Evolutionary conservation across 371 early-diverging fungal species (phyloP).

Genomic region (Mucor plumbeus): DNA sequence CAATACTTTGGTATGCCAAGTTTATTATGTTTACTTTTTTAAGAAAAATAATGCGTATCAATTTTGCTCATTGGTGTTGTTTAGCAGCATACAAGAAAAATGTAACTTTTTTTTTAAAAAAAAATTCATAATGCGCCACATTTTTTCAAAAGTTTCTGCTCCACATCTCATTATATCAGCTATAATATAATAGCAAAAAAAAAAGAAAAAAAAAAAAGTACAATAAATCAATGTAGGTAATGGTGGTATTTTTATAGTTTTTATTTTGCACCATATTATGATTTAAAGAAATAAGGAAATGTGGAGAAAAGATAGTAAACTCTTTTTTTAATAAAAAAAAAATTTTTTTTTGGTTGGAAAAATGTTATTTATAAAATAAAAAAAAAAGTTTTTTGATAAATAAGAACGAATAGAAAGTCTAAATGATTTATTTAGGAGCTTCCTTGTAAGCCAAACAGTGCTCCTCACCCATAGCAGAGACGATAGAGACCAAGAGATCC

Average conservation of each 20-base stretch:
- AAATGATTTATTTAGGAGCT: conserved; percentile 37
- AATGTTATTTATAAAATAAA: conserved; percentile 7
- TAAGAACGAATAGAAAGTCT: not conserved
- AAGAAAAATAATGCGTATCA: no score
- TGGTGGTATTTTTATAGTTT: not conserved
- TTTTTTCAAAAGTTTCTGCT: not conserved
- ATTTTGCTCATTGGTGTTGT: no score
- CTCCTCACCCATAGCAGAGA: conserved; percentile 96
- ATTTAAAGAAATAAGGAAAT: not conserved
- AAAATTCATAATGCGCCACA: not conserved
- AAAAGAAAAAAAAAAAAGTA: not conserved
- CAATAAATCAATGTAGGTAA: not conserved
- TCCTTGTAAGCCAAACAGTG: conserved; percentile 71
- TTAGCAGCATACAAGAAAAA: no score
- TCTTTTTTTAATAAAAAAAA: conserved; percentile 2
- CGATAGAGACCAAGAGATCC: conserved; percentile 86
- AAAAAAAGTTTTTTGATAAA: conserved; percentile 8
- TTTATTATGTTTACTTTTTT: no score
- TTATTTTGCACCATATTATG: not conserved
- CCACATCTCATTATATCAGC: not conserved
- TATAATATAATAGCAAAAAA: not conserved
- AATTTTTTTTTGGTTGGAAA: not conserved
- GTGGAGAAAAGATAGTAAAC: not conserved
- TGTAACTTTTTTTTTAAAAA: no score
- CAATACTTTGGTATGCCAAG: no score